phyloP scores from a whole-genome alignment of 208 protist species.

The Trypanosomatidae sp. region DNA sequence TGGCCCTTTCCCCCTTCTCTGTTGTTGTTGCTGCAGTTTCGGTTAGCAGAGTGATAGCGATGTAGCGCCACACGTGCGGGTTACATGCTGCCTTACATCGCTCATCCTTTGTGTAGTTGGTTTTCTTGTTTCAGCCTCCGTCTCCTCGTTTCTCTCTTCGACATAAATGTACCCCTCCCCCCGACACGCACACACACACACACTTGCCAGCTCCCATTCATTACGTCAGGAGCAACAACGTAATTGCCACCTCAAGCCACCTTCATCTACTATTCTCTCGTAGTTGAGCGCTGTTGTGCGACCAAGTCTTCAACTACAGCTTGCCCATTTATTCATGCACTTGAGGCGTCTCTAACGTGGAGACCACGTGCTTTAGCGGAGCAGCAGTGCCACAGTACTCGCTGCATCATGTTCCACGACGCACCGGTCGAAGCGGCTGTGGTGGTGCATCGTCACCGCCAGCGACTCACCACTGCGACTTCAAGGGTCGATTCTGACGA shows the following conservation, averaged over 20 bases:
- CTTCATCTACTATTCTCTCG: too few relatives aligned
- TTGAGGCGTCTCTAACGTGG: neutral
- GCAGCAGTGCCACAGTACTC: neutral
- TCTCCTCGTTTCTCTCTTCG: neutral
- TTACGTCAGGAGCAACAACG: neutral
- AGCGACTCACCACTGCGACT: slow-evolving; percentile 1
- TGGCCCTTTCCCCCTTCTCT: neutral
- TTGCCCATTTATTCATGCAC: neutral
- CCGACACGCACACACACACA: slow-evolving; percentile 6
- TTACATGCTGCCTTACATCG: neutral
- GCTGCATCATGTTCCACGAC: slow-evolving; percentile 71
- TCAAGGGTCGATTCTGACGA: neutral
- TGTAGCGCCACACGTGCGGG: neutral
- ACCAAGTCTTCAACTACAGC: neutral
- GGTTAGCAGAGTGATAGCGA: neutral
- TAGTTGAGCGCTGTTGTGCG: neutral
- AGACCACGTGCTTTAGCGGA: neutral
- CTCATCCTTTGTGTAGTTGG: neutral
- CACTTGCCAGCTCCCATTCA: neutral
- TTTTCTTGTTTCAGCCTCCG: neutral
- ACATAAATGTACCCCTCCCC: neutral
- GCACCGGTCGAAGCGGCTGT: slow-evolving; percentile 49
- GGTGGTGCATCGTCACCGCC: slow-evolving; percentile 39
- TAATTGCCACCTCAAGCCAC: neutral
- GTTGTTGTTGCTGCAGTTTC: neutral